A percentile compares a stretch with the other conserved stretches of the same genome.
Conservation (phyloP, 805 yeast species). For the Kuraishia ogatae region DNA sequence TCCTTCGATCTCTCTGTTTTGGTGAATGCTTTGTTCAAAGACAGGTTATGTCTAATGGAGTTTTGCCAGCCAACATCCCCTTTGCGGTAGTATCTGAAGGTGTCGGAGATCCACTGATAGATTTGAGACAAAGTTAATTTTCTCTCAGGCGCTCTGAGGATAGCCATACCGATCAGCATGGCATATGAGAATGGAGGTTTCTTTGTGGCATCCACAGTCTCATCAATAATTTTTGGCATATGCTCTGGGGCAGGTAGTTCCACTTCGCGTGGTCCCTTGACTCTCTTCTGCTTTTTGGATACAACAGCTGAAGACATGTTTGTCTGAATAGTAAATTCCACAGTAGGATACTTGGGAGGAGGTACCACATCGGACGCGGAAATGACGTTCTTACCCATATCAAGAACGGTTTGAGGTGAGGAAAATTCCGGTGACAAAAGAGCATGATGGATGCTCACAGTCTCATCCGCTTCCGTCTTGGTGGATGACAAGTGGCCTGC, state of each 20-base stretch:
- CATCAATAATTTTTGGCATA: constrained; percentile 37
- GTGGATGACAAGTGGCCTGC: not conserved
- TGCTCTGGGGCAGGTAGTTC: constrained; percentile 26
- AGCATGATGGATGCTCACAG: not conserved
- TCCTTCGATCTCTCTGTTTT: constrained; percentile 88
- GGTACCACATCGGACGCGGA: not conserved
- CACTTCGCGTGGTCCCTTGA: constrained; percentile 18
- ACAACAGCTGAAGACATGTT: constrained; percentile 5
- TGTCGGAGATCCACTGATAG: constrained; percentile 83
- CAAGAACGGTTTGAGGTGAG: constrained; percentile 31
- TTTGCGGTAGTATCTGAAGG: constrained; percentile 73
- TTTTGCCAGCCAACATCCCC: constrained; percentile 97
- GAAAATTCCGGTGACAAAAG: constrained; percentile 33
- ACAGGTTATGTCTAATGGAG: constrained; percentile 88
- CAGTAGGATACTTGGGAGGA: constrained; percentile 2
- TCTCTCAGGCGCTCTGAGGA: constrained; percentile 65
- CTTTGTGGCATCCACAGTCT: constrained; percentile 27
- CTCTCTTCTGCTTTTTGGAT: constrained; percentile 9
- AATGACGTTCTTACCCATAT: not conserved
- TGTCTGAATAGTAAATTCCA: constrained; percentile 14
- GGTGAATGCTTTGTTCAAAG: constrained; percentile 86
- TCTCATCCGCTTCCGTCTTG: not conserved
- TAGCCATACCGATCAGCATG: constrained; percentile 86
- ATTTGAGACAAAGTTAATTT: constrained; percentile 77
- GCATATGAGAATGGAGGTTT: constrained; percentile 97